phyloP scores from a whole-genome alignment of 257 asterid species.

The Jasminum sambac region DNA sequence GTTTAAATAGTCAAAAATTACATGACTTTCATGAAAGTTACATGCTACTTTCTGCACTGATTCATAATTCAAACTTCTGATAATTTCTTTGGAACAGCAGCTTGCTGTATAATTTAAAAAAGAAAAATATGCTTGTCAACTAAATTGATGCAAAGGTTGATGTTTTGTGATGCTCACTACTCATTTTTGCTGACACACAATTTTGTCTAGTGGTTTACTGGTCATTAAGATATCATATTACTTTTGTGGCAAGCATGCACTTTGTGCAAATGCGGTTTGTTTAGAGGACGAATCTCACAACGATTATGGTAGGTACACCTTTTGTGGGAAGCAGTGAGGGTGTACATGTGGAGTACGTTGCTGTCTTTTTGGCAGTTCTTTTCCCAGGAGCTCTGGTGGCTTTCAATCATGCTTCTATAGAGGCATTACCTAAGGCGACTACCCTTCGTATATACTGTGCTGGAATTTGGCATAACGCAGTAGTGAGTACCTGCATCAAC shows the following conservation, averaged over 20 bases:
- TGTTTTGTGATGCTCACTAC: neutral
- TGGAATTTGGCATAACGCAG: constrained; percentile 96
- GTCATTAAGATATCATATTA: neutral
- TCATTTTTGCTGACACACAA: neutral
- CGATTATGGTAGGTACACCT: constrained; percentile 39
- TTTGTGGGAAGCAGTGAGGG: constrained; percentile 75
- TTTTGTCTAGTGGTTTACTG: neutral
- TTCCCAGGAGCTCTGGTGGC: constrained; percentile 98
- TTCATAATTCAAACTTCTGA: neutral
- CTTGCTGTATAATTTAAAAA: neutral
- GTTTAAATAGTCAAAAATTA: neutral
- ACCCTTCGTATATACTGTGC: constrained; percentile 90
- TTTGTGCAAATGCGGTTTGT: neutral
- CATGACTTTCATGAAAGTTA: too few species aligned
- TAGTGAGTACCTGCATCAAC: constrained; percentile 42
- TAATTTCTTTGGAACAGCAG: neutral
- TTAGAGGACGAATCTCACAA: constrained; percentile 28
- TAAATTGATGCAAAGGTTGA: neutral
- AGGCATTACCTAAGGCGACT: constrained; percentile 55
- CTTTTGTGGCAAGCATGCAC: neutral
- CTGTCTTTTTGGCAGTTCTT: constrained; percentile 66
- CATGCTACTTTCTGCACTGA: neutral
- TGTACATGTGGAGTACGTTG: constrained; percentile 73
- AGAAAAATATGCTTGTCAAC: neutral
- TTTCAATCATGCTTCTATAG: constrained; percentile 62